Percentiles rank a stretch among this genome's conserved stretches.
These are phyloP conservation scores for Cajanus cajan DNA, from an alignment of 306 rosid genomes.

Conservation along the genomic window DNA sequence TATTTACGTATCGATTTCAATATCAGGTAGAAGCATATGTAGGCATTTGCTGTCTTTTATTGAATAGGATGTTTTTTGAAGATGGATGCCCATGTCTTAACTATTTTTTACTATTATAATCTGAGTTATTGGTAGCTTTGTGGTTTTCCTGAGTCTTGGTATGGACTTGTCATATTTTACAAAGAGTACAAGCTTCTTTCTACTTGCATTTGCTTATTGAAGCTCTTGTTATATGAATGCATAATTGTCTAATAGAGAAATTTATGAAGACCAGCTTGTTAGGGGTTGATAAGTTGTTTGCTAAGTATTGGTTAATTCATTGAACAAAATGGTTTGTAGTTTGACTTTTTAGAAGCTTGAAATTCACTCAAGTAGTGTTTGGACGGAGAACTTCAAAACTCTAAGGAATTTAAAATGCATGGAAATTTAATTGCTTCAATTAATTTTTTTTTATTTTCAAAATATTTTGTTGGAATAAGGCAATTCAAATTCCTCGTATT, in stretches of 20 bases:
- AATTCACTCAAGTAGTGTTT: not conserved
- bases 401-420: not conserved
- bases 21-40: conserved; percentile 61
- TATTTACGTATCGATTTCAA: conserved; percentile 82
- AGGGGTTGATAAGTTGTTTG: conserved; percentile 1
- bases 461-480: not conserved
- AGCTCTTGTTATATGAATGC: not conserved
- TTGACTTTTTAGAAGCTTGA: conserved; percentile 17
- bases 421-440: not conserved
- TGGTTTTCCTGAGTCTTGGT: conserved; percentile 20
- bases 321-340: not conserved
- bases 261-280: not conserved
- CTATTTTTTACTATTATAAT: not conserved
- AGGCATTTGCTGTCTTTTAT: conserved; percentile 7
- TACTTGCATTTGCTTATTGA: conserved; percentile 14
- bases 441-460: not conserved
- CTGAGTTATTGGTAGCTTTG: conserved; percentile 10
- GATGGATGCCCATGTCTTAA: not conserved
- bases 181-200: not conserved
- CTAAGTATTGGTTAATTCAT: not conserved
- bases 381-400: not conserved
- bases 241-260: not conserved
- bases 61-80: conserved; percentile 11
- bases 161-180: not conserved
- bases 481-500: not conserved